Percentiles rank a stretch among this genome's conserved stretches.
phyloP scores from a whole-genome alignment of 73 alveolate species.

The Paramecium tetraurelia region DNA sequence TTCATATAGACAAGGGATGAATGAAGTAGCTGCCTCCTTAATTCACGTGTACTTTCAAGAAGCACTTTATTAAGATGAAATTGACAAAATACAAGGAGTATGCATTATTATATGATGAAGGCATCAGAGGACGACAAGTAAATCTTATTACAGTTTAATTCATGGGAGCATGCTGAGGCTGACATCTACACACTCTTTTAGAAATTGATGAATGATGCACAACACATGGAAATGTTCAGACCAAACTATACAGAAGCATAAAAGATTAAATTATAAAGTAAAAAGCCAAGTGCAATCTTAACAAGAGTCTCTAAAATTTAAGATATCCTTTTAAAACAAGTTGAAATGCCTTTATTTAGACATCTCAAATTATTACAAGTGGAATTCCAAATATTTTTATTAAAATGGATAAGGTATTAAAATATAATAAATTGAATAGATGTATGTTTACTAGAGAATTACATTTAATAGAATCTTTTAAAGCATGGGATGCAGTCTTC shows the following conservation, averaged over 20 bases:
- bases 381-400: constrained; percentile 51
- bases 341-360: constrained; percentile 40
- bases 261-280: constrained; percentile 28
- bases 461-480: constrained; percentile 55
- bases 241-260: constrained; percentile 54
- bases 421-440: background rate
- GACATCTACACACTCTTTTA: constrained; percentile 37
- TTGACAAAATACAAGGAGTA: constrained; percentile 8
- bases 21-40: constrained; percentile 63
- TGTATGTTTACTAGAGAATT: constrained; percentile 61
- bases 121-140: constrained; percentile 48
- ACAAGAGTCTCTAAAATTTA: constrained; percentile 44
- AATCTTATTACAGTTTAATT: background rate
- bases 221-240: constrained; percentile 65
- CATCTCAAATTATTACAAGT: constrained; percentile 56
- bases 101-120: background rate
- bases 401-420: constrained; percentile 52
- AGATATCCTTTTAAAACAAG: constrained; percentile 32
- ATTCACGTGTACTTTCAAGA: constrained; percentile 50
- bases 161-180: constrained; percentile 62
- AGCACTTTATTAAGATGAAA: constrained; percentile 33
- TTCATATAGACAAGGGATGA: constrained; percentile 63
- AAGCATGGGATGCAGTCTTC: constrained; percentile 61
- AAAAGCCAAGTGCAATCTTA: constrained; percentile 55
- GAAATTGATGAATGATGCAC: constrained; percentile 54